Conservation (phyloP, 208 protist genomes). For the Wallacemonas sp. region DNA sequence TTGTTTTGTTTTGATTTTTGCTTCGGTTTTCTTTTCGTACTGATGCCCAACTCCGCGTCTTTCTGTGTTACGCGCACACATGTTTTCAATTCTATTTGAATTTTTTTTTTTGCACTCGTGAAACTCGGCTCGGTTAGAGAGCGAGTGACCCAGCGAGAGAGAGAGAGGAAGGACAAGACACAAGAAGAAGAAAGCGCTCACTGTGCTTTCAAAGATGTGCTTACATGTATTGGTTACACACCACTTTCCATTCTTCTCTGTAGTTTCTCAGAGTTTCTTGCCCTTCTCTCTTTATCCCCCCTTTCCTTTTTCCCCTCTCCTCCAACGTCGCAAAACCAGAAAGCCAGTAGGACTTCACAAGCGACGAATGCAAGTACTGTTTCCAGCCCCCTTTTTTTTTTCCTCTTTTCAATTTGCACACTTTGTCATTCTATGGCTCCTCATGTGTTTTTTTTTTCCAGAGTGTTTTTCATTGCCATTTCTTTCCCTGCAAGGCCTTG, state of each 20-base stretch:
- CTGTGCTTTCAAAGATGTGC: no score
- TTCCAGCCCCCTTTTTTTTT: constrained; percentile 12
- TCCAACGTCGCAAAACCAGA: no score
- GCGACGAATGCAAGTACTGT: constrained; percentile 2
- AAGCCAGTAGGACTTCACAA: no score
- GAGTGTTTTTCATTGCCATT: not conserved
- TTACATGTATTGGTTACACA: no score
- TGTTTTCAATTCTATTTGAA: constrained; percentile 12
- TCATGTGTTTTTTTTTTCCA: not conserved
- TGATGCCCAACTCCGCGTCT: no score
- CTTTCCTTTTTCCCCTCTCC: not conserved
- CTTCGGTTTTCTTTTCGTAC: not conserved
- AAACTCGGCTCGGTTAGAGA: no score
- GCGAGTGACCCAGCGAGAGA: no score
- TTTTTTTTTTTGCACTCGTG: constrained; percentile 7
- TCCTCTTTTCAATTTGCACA: not conserved
- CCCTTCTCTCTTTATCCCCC: not conserved
- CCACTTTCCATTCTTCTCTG: not conserved
- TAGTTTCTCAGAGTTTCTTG: no score
- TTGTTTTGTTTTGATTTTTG: no score
- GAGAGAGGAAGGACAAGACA: no score
- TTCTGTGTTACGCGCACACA: no score
- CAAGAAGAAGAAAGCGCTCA: no score
- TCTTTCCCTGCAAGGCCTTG: not conserved
- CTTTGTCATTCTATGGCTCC: not conserved